These are phyloP conservation scores for Phytophthora macrochlamydospora DNA, from an alignment of 352 stramenopile genomes.

Conservation along the genomic window DNA sequence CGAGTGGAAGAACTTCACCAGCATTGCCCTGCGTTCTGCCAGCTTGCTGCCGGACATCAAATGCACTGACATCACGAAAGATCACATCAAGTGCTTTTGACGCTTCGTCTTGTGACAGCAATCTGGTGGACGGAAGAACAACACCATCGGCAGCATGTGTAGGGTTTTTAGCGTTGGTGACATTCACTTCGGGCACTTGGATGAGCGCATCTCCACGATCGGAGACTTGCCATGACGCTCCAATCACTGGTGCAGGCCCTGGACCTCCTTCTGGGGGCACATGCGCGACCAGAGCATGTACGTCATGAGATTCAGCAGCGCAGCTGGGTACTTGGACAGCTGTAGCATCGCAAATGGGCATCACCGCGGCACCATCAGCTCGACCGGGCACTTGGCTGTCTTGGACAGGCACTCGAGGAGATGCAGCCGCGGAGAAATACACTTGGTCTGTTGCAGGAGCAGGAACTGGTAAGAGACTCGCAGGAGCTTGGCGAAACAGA, in stretches of 20 bases:
- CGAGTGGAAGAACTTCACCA: not conserved
- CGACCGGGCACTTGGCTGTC: not conserved
- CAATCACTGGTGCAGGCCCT: no score
- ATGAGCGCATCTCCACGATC: no score
- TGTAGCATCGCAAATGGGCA: no score
- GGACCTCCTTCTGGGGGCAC: no score
- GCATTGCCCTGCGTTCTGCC: not conserved
- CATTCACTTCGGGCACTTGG: not conserved
- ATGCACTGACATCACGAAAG: not conserved
- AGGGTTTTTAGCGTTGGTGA: not conserved
- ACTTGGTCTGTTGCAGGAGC: not conserved
- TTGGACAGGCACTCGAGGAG: not conserved
- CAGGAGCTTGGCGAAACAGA: not conserved
- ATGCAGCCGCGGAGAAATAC: not conserved
- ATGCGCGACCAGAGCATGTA: no score
- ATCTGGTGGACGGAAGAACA: not conserved
- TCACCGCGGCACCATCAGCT: not conserved
- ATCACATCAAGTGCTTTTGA: not conserved
- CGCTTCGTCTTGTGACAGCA: not conserved
- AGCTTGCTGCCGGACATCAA: constrained; percentile 3
- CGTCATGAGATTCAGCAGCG: no score
- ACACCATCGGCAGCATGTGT: not conserved
- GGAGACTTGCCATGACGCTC: no score
- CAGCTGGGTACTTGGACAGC: no score
- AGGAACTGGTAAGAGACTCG: not conserved